Percentiles rank a stretch among this genome's conserved stretches.
phyloP scores from a whole-genome alignment of 768 basidiomycete genomes.

The Lentinula aciculospora region DNA sequence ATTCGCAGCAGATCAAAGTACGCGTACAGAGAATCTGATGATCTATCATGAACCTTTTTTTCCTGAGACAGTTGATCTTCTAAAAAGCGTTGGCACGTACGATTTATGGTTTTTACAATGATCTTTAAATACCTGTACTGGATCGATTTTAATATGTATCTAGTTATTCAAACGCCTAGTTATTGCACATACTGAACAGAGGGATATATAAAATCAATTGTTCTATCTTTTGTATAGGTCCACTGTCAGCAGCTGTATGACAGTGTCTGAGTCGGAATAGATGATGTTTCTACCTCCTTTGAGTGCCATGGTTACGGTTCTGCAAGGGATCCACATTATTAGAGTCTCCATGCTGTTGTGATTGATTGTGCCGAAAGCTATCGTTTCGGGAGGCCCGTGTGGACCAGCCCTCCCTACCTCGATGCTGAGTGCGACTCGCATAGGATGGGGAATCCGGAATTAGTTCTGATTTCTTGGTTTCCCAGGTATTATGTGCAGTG shows the following conservation, averaged over 20 bases:
- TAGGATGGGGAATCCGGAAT: background rate
- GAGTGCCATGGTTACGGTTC: background rate
- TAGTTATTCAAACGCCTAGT: too few relatives aligned
- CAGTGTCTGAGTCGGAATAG: background rate
- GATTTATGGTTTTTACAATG: background rate
- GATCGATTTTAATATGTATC: too few relatives aligned
- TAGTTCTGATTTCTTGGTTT: background rate
- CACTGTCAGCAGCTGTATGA: background rate
- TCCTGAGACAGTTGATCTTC: background rate
- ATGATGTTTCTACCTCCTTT: background rate
- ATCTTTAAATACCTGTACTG: background rate
- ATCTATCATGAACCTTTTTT: background rate
- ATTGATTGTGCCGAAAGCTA: background rate
- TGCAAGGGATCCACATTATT: background rate
- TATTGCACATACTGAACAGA: background rate
- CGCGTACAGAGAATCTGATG: slow-evolving; percentile 32
- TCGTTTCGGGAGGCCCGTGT: background rate
- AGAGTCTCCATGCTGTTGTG: background rate
- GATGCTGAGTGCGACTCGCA: background rate
- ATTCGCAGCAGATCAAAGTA: slow-evolving; percentile 31
- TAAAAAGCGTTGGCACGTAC: background rate
- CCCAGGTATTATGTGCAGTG: background rate
- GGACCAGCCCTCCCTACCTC: background rate
- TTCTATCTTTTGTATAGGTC: too few relatives aligned
- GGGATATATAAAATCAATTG: too few relatives aligned